Conservation (phyloP, 306 rosid genomes). For the Styphnolobium japonicum region DNA sequence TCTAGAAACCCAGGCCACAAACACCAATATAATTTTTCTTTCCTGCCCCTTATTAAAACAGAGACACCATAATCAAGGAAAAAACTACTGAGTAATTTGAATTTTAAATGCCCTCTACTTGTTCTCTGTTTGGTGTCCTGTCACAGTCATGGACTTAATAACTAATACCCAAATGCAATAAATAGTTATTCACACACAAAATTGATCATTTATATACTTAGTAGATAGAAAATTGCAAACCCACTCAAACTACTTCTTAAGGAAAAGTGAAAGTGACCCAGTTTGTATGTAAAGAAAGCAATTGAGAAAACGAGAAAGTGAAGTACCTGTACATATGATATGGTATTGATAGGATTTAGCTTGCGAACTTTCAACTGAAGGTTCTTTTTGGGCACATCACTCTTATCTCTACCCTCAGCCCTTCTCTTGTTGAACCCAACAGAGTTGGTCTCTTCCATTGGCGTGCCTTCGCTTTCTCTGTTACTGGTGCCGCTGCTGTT, state of each 20-base stretch:
- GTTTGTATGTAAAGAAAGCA: background rate
- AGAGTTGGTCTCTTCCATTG: slow-evolving; percentile 43
- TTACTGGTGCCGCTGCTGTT: slow-evolving; percentile 22
- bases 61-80: background rate
- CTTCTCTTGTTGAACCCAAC: slow-evolving; percentile 68
- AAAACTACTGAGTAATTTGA: background rate
- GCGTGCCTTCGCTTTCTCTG: background rate
- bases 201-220: no score
- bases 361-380: slow-evolving; percentile 58
- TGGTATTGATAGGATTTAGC: slow-evolving; percentile 74
- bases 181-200: background rate
- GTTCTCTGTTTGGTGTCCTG: background rate
- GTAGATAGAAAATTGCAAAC: no score
- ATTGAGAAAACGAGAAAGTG: background rate
- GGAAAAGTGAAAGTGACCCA: background rate
- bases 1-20: background rate
- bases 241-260: no score
- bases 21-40: background rate
- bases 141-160: no score
- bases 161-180: background rate
- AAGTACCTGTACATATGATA: slow-evolving; percentile 67
- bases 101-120: background rate
- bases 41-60: background rate
- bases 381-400: slow-evolving; percentile 43
- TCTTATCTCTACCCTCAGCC: slow-evolving; percentile 68